Evolutionary conservation across 306 rosid genomes (phyloP).

Genomic region (Vigna unguiculata): DNA sequence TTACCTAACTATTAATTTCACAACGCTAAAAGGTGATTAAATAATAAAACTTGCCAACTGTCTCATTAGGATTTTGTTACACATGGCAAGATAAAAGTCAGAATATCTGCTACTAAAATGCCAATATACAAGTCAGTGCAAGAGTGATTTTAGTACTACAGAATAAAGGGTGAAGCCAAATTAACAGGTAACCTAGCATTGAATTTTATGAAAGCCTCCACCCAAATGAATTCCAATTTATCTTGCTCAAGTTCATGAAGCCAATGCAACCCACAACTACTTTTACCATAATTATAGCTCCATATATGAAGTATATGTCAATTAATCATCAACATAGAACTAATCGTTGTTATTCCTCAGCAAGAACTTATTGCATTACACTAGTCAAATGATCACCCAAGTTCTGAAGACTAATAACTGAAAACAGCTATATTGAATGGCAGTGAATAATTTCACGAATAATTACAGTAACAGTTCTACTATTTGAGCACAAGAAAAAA

Average conservation of each 20-base stretch:
- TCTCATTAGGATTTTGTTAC: too few species aligned
- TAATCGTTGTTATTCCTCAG: conserved; percentile 1
- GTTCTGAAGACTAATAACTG: background rate
- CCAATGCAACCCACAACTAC: conserved; percentile 8
- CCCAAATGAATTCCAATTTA: conserved; percentile 27
- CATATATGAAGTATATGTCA: conserved; percentile 7
- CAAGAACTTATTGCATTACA: conserved; percentile 8
- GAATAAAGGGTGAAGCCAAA: conserved; percentile 20
- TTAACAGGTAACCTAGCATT: background rate
- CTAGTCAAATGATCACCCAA: background rate
- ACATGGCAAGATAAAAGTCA: background rate
- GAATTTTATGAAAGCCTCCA: conserved; percentile 1
- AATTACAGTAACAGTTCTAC: background rate
- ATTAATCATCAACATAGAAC: background rate
- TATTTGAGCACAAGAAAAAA: background rate
- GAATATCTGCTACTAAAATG: background rate
- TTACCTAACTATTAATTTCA: conserved; percentile 12
- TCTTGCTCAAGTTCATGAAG: conserved; percentile 19
- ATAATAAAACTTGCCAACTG: background rate
- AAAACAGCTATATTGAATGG: background rate
- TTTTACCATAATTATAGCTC: background rate
- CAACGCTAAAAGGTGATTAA: background rate
- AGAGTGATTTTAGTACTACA: background rate
- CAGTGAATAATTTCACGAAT: background rate
- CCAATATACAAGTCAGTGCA: conserved; percentile 11